These are phyloP conservation scores for Oidiodendron maius DNA, from an alignment of 495 filamentous ascomycete species.

Conservation along the genomic window DNA sequence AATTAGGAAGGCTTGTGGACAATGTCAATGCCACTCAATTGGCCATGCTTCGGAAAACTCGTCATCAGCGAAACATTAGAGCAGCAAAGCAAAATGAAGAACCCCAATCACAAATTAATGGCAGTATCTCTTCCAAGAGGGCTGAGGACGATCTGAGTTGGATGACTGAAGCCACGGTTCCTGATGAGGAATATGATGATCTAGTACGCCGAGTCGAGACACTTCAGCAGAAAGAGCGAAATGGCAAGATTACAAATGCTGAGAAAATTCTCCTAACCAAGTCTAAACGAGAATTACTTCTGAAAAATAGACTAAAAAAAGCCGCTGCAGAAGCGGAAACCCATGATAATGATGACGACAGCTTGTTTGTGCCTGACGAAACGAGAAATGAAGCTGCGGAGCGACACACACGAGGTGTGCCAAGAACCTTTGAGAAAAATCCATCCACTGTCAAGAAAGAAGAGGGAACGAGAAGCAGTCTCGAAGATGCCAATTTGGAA, in stretches of 20 bases:
- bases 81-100: too few relatives aligned
- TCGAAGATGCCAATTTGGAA: neutral
- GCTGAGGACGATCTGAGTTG: constrained; percentile 12
- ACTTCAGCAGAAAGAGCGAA: neutral
- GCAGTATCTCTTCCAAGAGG: too few relatives aligned
- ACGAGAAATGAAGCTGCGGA: neutral
- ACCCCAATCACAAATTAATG: too few relatives aligned
- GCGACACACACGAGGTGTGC: neutral
- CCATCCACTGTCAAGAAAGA: neutral
- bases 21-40: too few relatives aligned
- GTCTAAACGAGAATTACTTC: neutral
- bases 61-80: too few relatives aligned
- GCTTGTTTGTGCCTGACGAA: constrained; percentile 5
- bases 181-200: neutral
- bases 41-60: too few relatives aligned
- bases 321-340: neutral
- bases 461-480: neutral
- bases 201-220: neutral
- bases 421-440: neutral
- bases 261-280: neutral
- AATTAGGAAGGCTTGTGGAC: too few relatives aligned
- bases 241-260: neutral
- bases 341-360: neutral
- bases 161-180: constrained; percentile 5
- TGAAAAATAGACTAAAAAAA: neutral